Conservation (phyloP, 257 asterid genomes). For the Penstemon newberryi region DNA sequence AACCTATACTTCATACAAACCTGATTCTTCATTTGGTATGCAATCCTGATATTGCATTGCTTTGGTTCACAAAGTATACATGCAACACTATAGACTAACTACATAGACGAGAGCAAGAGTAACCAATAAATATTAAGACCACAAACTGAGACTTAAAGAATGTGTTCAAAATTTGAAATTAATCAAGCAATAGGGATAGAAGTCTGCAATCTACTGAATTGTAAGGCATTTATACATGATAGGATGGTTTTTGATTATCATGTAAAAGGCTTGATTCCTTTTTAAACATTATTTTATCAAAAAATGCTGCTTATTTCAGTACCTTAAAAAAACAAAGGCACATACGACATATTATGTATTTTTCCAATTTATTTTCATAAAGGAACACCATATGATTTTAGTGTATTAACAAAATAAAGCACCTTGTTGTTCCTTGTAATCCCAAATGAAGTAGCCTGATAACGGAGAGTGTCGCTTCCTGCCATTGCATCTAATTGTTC, state of each 20-base stretch:
- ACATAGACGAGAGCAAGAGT: not conserved
- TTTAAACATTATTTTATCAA: too few species aligned
- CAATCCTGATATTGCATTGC: not conserved
- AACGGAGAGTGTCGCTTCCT: slow-evolving; percentile 97
- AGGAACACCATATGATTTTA: not conserved
- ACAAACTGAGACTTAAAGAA: not conserved
- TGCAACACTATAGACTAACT: not conserved
- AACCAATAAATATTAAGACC: too few species aligned
- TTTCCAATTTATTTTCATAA: not conserved
- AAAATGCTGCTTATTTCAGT: not conserved
- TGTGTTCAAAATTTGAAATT: not conserved
- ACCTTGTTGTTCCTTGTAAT: slow-evolving; percentile 92
- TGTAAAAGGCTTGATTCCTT: not conserved
- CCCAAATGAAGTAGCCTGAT: slow-evolving; percentile 98
- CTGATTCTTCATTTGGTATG: not conserved
- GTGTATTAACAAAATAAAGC: slow-evolving; percentile 6
- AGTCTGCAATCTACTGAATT: not conserved
- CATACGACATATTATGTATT: not conserved
- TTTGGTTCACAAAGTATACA: not conserved
- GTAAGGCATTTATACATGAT: not conserved
- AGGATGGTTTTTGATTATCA: not conserved
- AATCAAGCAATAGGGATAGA: not conserved
- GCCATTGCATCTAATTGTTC: slow-evolving; percentile 99
- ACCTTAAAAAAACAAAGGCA: not conserved
- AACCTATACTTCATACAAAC: not conserved